Conservation (phyloP, 148 eudicot genomes). For the Rhododendron molle region DNA sequence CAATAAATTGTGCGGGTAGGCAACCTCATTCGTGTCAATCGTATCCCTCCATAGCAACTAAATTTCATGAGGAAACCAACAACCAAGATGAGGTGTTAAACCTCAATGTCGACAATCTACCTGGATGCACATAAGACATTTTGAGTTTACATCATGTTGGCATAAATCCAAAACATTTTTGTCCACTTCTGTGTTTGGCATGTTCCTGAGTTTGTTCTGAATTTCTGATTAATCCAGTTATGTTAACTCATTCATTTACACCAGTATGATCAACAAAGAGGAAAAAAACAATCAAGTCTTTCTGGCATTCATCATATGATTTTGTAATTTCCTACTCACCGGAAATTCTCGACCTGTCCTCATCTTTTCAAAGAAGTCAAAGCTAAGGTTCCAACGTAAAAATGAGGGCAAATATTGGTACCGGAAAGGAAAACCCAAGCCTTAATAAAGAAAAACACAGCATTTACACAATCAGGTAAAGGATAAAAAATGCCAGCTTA, state of each 20-base stretch:
- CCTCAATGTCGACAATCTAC: background rate
- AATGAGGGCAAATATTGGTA: background rate
- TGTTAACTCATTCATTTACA: background rate
- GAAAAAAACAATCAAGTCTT: background rate
- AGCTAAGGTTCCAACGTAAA: background rate
- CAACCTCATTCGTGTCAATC: background rate
- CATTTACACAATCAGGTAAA: background rate
- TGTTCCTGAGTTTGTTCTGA: background rate
- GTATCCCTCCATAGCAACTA: background rate
- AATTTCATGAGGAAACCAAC: slow-evolving; percentile 13
- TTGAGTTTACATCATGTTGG: background rate
- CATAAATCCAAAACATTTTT: background rate
- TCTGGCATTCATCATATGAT: background rate
- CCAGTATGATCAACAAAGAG: background rate
- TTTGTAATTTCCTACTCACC: background rate
- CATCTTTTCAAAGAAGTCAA: background rate
- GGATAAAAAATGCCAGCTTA: background rate
- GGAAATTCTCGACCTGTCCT: background rate
- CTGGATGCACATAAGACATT: background rate
- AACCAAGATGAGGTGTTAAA: slow-evolving; percentile 2
- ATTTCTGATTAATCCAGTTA: background rate
- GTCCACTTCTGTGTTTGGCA: background rate
- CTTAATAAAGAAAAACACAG: background rate
- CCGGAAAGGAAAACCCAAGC: background rate
- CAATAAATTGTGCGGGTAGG: background rate